Evolutionary conservation across 352 stramenopile genomes (phyloP).

Genomic region (Phytophthora capsici): DNA sequence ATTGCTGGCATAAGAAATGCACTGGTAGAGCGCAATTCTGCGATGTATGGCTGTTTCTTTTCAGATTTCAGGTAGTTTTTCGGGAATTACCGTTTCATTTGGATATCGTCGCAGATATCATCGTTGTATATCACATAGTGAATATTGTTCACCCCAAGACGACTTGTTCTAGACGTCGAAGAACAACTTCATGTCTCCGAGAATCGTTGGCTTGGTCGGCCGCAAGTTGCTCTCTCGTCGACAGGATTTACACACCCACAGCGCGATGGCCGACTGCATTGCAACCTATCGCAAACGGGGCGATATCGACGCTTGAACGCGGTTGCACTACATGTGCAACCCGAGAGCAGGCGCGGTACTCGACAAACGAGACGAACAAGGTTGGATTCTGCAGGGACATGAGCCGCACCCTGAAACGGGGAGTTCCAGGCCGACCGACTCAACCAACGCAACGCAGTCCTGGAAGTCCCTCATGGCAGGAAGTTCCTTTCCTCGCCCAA

Average conservation of each 20-base stretch:
- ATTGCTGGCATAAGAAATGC: neutral
- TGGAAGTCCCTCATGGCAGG: too few species aligned
- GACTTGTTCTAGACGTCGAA: neutral
- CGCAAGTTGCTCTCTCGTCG: conserved; percentile 1
- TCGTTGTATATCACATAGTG: conserved; percentile 3
- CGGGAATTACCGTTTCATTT: conserved; percentile 6
- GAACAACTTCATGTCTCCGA: conserved; percentile 12
- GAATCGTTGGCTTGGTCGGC: conserved; percentile 11
- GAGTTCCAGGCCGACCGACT: too few species aligned
- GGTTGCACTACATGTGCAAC: conserved; percentile 20
- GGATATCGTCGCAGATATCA: conserved; percentile 18
- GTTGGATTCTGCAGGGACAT: conserved; percentile 21
- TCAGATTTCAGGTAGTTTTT: conserved; percentile 3
- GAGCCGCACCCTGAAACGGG: conserved; percentile 15
- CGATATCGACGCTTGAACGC: conserved; percentile 25
- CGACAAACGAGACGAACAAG: conserved; percentile 18
- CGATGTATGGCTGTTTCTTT: too few species aligned
- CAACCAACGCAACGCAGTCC: too few species aligned
- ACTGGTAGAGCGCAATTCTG: too few species aligned
- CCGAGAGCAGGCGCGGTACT: conserved; percentile 26
- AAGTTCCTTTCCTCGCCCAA: too few species aligned
- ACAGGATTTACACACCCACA: conserved; percentile 27
- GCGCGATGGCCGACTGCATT: conserved; percentile 1
- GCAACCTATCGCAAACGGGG: conserved; percentile 7
- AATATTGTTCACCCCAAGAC: too few species aligned